These are phyloP conservation scores for Cyclospora cayetanensis DNA, from an alignment of 169 alveolate species.

Conservation along the genomic window DNA sequence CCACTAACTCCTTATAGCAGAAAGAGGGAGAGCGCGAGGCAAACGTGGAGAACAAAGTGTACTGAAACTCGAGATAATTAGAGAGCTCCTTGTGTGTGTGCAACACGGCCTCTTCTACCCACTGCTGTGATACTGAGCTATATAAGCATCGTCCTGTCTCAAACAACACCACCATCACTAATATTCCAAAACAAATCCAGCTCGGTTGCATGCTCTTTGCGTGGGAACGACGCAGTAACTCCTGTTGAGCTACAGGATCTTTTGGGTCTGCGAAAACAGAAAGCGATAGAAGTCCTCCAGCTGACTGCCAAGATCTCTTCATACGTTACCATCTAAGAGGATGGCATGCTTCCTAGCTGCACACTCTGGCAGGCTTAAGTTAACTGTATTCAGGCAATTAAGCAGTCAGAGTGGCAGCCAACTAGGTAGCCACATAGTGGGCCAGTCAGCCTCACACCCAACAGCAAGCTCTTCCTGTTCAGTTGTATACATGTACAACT, in stretches of 20 bases:
- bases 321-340: too few relatives aligned
- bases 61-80: neutral
- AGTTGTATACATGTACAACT: too few relatives aligned
- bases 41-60: neutral
- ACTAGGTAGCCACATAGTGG: too few relatives aligned
- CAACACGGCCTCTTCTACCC: slow-evolving; percentile 47
- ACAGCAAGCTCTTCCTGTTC: too few relatives aligned
- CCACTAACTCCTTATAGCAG: neutral
- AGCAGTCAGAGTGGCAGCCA: too few relatives aligned
- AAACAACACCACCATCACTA: neutral
- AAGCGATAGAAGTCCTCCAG: too few relatives aligned
- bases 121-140: slow-evolving; percentile 32
- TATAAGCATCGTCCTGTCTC: slow-evolving; percentile 21
- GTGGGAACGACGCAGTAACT: slow-evolving; percentile 30
- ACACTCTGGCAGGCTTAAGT: too few relatives aligned
- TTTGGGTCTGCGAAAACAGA: slow-evolving; percentile 29
- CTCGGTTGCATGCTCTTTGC: neutral
- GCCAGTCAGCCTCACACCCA: too few relatives aligned
- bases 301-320: too few relatives aligned
- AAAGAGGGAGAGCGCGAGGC: neutral
- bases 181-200: neutral
- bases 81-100: slow-evolving; percentile 2
- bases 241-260: slow-evolving; percentile 36
- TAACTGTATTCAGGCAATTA: too few relatives aligned
- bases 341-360: too few relatives aligned